phyloP scores from a whole-genome alignment of 2,329 filamentous ascomycete genomes.

The Hypoxylon sp. region DNA sequence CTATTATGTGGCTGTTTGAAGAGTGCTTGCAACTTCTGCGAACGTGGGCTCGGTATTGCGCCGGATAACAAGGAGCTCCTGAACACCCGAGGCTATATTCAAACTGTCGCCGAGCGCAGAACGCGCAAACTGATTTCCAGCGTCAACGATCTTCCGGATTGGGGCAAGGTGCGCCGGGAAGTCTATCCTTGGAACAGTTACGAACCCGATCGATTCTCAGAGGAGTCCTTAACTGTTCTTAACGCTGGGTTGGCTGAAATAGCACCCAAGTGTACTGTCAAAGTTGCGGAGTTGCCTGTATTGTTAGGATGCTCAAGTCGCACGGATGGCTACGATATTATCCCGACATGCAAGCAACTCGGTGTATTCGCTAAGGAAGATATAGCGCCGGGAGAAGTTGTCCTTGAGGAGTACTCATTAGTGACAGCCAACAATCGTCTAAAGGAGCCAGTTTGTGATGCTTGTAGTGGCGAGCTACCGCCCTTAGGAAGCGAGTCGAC shows the following conservation, averaged over 20 bases:
- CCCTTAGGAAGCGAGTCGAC: constrained; percentile 65
- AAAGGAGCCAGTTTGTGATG: constrained; percentile 90
- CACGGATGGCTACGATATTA: constrained; percentile 65
- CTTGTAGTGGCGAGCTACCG: constrained; percentile 83
- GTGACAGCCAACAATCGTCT: constrained; percentile 91
- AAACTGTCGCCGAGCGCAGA: constrained; percentile 65
- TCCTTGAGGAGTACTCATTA: constrained; percentile 87
- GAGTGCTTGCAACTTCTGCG: constrained; percentile 76
- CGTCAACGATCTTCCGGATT: constrained; percentile 74
- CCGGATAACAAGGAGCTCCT: constrained; percentile 70
- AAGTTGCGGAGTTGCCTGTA: constrained; percentile 81
- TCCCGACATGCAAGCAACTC: constrained; percentile 79
- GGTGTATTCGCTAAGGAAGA: constrained; percentile 91
- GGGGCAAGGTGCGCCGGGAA: constrained; percentile 77
- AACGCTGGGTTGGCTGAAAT: constrained; percentile 78
- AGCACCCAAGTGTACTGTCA: constrained; percentile 86
- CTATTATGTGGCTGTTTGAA: constrained; percentile 77
- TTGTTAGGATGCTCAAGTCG: constrained; percentile 71
- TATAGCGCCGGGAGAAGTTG: constrained; percentile 80
- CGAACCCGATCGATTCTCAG: constrained; percentile 79
- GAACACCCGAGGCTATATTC: constrained; percentile 68
- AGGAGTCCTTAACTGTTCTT: constrained; percentile 77
- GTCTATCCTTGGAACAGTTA: constrained; percentile 79
- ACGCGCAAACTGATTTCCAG: constrained; percentile 64
- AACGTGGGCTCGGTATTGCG: constrained; percentile 70